Evolutionary conservation across 306 rosid genomes (phyloP), one percentile per base, ranked within the genome.

Genomic region (Mimosa bimucronata): DNA sequence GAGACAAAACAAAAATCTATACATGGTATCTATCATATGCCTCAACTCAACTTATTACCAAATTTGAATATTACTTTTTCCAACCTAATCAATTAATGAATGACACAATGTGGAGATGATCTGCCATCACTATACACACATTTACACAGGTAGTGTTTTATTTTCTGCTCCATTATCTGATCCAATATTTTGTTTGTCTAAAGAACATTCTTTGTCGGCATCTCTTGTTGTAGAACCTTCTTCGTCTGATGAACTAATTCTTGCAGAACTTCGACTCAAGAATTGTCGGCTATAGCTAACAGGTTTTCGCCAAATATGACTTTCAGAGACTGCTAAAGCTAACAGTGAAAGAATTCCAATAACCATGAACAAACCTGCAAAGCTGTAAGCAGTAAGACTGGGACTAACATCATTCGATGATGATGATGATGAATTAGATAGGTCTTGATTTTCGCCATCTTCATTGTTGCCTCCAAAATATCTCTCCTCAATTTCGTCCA

Each of bases 341-440:
- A 72, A n/a, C 23, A 79, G 6, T 18, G 40, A 34, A 53, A 30
- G 29, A 28, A 23, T 19, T 31, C 83, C 78, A 21, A 70, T 79
- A 16, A 79, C 66, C 73, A 79, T 21, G 41, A 79, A 79, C 29
- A 72, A 41, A 8, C 83, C 83, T 13, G 66, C 66, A 72, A 79
- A 79, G 42, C 83, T 79, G 21, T 79, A 45, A 9, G 78, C 13
- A 1, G 77, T 61, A 41, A 79, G 78, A 52, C 23, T 71, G 16
- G 69, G 42, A 79, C 25, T 55, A 5, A 11, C 46, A 9, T 23
- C 29, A 3, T 25, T n/a, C 11, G 71, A n/a, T n/a, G n/a, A n/a
- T n/a, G n/a, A 9, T n/a, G 77, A 58, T 9, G 77, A 79, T 9
- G 38, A 41, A 6, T 9, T 14, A 7, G 50, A 29, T 28, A 58